Conservation (phyloP, 345 rosid genomes). For the Viola odorata region DNA sequence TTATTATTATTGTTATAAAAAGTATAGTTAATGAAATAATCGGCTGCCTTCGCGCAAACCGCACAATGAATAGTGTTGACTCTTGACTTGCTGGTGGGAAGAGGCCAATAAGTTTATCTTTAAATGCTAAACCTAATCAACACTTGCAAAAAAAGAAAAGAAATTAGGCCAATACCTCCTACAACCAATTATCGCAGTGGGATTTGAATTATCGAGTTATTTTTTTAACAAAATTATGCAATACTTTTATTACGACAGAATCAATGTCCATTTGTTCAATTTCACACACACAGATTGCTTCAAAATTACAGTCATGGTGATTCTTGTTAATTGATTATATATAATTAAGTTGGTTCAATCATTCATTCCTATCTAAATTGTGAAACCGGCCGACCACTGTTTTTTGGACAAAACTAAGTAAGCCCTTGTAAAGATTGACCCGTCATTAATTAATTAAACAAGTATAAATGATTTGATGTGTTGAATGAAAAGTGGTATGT, state of each 20-base stretch:
- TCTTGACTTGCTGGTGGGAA: neutral
- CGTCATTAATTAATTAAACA: neutral
- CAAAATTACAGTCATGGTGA: no score
- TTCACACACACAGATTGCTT: neutral
- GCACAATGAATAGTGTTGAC: neutral
- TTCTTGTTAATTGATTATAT: neutral
- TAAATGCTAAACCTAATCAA: slow-evolving; percentile 17
- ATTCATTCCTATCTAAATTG: neutral
- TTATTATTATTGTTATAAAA: no score
- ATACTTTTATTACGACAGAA: no score
- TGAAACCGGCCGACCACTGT: slow-evolving; percentile 33
- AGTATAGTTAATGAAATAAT: no score
- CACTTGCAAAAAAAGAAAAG: no score
- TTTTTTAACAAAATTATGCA: neutral
- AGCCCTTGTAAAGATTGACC: slow-evolving; percentile 1
- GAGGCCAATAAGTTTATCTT: slow-evolving; percentile 15
- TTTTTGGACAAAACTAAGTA: slow-evolving; percentile 17
- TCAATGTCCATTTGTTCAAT: neutral
- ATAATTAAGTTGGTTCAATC: neutral
- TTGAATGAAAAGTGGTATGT: no score
- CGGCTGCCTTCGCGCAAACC: neutral
- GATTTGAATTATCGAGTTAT: no score
- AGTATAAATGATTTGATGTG: no score
- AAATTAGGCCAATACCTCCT: no score
- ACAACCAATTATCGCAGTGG: no score